Evolutionary conservation across 176 grass and related monocot species (phyloP).

Genomic region (Avena sativa): DNA sequence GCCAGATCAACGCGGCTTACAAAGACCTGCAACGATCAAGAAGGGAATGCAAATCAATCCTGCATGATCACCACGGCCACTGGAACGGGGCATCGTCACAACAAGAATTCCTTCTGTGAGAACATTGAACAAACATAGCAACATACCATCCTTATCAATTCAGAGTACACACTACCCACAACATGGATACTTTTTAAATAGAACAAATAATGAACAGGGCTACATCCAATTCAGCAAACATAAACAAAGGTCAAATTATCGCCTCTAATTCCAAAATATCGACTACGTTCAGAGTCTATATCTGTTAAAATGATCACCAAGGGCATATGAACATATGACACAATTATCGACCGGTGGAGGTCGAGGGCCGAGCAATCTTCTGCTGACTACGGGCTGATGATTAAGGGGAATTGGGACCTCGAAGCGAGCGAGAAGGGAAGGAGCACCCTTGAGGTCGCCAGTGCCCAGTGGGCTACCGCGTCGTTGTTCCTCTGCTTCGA

Average conservation of each 20-base stretch:
- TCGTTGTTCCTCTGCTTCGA: not conserved
- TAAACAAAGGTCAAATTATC: not conserved
- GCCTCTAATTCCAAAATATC: not conserved
- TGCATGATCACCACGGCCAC: not conserved
- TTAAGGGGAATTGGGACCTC: not conserved
- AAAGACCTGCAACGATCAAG: constrained; percentile 46
- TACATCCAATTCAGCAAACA: not conserved
- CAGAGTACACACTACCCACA: not conserved
- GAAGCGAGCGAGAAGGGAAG: not conserved
- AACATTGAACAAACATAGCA: not conserved
- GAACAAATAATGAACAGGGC: not conserved
- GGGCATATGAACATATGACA: constrained; percentile 6
- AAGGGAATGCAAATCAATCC: not conserved
- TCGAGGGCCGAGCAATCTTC: not conserved
- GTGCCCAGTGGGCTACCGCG: not conserved
- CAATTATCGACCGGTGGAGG: not conserved
- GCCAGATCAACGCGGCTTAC: constrained; percentile 39
- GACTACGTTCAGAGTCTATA: not conserved
- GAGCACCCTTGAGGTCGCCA: not conserved
- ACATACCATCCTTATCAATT: not conserved
- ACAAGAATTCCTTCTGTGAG: not conserved
- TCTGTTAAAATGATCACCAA: not conserved
- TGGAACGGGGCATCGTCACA: not conserved
- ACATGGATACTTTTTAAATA: not conserved
- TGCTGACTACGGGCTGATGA: not conserved